phyloP scores from a whole-genome alignment of 2,329 filamentous ascomycete species.

The Penicillium psychrosexuale region DNA sequence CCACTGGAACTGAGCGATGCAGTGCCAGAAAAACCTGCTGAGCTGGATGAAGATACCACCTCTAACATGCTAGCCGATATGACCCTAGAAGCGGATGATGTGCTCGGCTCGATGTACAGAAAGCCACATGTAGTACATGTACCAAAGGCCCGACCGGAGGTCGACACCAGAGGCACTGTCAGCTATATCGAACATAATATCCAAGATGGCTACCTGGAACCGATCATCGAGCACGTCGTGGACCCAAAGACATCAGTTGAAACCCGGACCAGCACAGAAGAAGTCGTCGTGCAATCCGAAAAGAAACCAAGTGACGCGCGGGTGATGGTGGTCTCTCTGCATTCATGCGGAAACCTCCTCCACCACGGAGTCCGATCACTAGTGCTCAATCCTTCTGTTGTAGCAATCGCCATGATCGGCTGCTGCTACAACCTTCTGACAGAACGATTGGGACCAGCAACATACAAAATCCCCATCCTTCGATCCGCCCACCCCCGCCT shows the following conservation, averaged over 20 bases:
- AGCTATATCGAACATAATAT: constrained; percentile 47
- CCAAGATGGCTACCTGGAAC: constrained; percentile 43
- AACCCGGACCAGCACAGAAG: not conserved
- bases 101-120: constrained; percentile 11
- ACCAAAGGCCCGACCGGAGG: constrained; percentile 18
- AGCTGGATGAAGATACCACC: constrained; percentile 25
- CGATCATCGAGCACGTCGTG: constrained; percentile 37
- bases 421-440: constrained; percentile 98
- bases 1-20: constrained; percentile 3
- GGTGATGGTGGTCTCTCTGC: constrained; percentile 88
- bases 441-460: constrained; percentile 80
- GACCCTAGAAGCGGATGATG: constrained; percentile 31
- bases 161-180: constrained; percentile 33
- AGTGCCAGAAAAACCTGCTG: constrained; percentile 8
- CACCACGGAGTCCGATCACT: constrained; percentile 90
- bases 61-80: constrained; percentile 38
- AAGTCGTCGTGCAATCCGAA: not conserved
- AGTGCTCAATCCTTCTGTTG: constrained; percentile 75
- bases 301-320: constrained; percentile 22
- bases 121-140: constrained; percentile 1
- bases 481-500: constrained; percentile 72
- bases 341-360: constrained; percentile 96
- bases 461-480: constrained; percentile 76
- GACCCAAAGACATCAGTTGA: constrained; percentile 14
- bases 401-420: constrained; percentile 90